Base-by-base conservation (phyloP, 768 basidiomycete genomes). In the Gloeostereum incarnatum region DNA sequence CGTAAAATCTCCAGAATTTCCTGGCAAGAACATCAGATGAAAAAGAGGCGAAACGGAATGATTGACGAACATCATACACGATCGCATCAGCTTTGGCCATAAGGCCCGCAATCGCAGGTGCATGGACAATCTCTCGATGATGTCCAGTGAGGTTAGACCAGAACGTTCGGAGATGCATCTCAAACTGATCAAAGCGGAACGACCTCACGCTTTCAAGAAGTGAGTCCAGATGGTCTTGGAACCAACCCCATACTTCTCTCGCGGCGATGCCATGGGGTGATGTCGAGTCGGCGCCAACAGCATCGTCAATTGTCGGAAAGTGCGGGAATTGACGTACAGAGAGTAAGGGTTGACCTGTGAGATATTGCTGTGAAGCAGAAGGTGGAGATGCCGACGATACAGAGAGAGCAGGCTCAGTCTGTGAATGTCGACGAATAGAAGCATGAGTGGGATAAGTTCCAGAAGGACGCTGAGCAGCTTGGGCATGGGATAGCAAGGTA, bases 11-110 rank as follows among this genome's bases (percentile, higher is more conserved):
- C 88, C 36, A 94, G 66, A 47, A 90, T 86, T 78, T 89, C 87
- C 85, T 90, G 51, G 24, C 48, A 42, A 45, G 43, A 44, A 39
- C 35, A 41, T 38, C 42, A 34, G 44, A 52, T 25, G 52, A 49
- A 20, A 19, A 31, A 35, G 24, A 31, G 27, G n/a, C n/a, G n/a
- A n/a, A 17, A 31, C 41, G 29, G 42, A 41, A 20, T 5, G 30
- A 36, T 9, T 10, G n/a, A 69, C 86, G 55, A 57, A 91, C 91
- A 64, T 92, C 87, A 57, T 89, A 93, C 18, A 89, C 78, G 49
- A 90, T 79, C 13, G 88, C 88, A 61, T 92, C 87, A 3, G 86
- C 91, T 52, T 82, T 83, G 13, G 85, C 81, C 81, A 96, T 88
- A 45, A 92, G 60, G 4, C 82, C 83, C 6, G 89, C 86, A 45